phyloP scores from a whole-genome alignment of 148 eudicot species.

The Drosera capensis region DNA sequence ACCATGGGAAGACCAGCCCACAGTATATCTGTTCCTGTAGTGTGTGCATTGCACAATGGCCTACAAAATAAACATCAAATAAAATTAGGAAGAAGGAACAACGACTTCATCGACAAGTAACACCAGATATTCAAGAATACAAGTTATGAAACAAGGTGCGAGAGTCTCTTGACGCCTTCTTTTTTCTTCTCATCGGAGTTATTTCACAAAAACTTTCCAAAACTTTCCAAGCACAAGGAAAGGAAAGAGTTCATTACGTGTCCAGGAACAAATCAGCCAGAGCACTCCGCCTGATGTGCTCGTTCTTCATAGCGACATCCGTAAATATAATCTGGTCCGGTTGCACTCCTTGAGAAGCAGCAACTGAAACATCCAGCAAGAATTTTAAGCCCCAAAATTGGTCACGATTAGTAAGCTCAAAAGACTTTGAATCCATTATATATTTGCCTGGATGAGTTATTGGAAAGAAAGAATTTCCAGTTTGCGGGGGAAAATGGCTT shows the following conservation, averaged over 20 bases:
- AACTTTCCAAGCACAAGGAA: too few species aligned
- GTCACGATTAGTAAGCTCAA: too few species aligned
- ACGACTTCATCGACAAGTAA: not conserved
- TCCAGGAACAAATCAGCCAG: constrained; percentile 91
- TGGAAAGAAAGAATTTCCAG: not conserved
- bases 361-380: constrained; percentile 32
- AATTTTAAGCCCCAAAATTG: too few species aligned
- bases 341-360: constrained; percentile 74
- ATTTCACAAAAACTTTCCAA: too few species aligned
- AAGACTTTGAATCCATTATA: too few species aligned
- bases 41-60: constrained; percentile 93
- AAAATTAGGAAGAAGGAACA: not conserved
- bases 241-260: constrained; percentile 28
- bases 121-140: not conserved
- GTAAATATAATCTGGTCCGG: constrained; percentile 86
- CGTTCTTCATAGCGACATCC: constrained; percentile 82
- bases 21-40: constrained; percentile 90
- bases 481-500: not conserved
- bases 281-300: constrained; percentile 80
- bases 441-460: too few species aligned
- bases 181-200: too few species aligned
- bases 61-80: constrained; percentile 15
- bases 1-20: constrained; percentile 99
- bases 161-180: too few species aligned
- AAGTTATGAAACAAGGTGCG: too few species aligned